Conservation (phyloP, 108 stramenopile genomes). For the Fistulifera pelliculosa region DNA sequence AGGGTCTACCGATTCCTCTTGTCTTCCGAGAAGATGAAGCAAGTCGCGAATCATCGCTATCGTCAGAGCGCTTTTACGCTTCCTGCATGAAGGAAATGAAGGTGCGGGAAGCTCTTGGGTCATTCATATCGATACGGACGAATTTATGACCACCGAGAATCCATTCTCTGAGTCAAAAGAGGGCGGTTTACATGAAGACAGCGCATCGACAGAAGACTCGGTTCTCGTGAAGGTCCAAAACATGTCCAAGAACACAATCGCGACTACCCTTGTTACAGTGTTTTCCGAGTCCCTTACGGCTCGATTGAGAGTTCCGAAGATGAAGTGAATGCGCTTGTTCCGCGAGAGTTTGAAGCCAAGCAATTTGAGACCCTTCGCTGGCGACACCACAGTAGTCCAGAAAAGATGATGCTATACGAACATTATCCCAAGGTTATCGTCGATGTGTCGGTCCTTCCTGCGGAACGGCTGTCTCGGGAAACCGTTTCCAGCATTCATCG, state of each 20-base stretch:
- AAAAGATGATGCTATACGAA: slow-evolving; percentile 24
- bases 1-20: background rate
- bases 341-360: slow-evolving; percentile 18
- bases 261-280: slow-evolving; percentile 11
- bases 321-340: background rate
- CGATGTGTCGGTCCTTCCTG: slow-evolving; percentile 40
- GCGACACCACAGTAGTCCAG: slow-evolving; percentile 22
- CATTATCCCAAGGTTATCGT: slow-evolving; percentile 47
- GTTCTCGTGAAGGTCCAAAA: no score
- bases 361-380: slow-evolving; percentile 53
- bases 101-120: slow-evolving; percentile 27
- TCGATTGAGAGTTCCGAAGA: slow-evolving; percentile 6
- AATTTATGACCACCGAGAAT: slow-evolving; percentile 33
- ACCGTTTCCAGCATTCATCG: slow-evolving; percentile 34
- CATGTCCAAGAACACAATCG: no score
- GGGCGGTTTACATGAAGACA: background rate
- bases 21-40: background rate
- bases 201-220: no score
- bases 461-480: slow-evolving; percentile 22
- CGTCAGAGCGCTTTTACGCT: slow-evolving; percentile 13
- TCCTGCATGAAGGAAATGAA: slow-evolving; percentile 6
- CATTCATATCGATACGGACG: slow-evolving; percentile 51
- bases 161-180: slow-evolving; percentile 1
- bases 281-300: slow-evolving; percentile 29
- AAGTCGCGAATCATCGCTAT: slow-evolving; percentile 15